These are phyloP conservation scores for Fomes fomentarius DNA, from an alignment of 1,284 basidiomycete species.

Conservation along the genomic window DNA sequence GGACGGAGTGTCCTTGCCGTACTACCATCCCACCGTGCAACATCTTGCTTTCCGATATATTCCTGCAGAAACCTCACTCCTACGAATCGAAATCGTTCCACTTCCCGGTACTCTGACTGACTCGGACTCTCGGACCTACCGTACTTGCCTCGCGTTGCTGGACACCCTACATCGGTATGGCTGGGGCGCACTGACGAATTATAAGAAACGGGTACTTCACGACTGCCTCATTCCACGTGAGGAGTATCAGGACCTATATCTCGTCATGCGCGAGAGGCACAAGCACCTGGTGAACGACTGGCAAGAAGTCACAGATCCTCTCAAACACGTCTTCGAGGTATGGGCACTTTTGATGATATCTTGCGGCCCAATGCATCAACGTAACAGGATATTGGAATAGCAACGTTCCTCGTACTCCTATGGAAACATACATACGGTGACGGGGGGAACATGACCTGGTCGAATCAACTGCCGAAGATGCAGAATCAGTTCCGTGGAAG, in stretches of 20 bases:
- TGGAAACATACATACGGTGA: conserved; percentile 78
- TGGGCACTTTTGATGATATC: conserved; percentile 7
- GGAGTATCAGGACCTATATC: conserved; percentile 88
- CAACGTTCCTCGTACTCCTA: conserved; percentile 89
- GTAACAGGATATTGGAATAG: conserved; percentile 85
- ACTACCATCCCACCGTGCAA: conserved; percentile 77
- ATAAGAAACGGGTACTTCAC: conserved; percentile 86
- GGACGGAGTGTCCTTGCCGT: conserved; percentile 56
- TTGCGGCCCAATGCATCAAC: not conserved
- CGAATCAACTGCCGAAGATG: conserved; percentile 12
- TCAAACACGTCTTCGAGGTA: conserved; percentile 88
- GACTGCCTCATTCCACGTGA: conserved; percentile 82
- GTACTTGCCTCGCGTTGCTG: conserved; percentile 81
- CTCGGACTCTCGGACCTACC: conserved; percentile 66
- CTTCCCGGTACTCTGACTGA: conserved; percentile 54
- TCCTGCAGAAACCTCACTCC: conserved; percentile 20
- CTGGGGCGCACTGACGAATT: conserved; percentile 79
- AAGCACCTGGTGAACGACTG: conserved; percentile 76
- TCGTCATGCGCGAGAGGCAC: conserved; percentile 83
- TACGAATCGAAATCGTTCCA: conserved; percentile 62
- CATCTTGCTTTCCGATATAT: conserved; percentile 76
- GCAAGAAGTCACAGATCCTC: conserved; percentile 80
- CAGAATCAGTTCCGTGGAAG: conserved; percentile 54
- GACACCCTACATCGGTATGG: conserved; percentile 86
- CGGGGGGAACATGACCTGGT: conserved; percentile 5